Evolutionary conservation across 495 filamentous ascomycete species (phyloP).

Genomic region (Cairneyella variabilis): DNA sequence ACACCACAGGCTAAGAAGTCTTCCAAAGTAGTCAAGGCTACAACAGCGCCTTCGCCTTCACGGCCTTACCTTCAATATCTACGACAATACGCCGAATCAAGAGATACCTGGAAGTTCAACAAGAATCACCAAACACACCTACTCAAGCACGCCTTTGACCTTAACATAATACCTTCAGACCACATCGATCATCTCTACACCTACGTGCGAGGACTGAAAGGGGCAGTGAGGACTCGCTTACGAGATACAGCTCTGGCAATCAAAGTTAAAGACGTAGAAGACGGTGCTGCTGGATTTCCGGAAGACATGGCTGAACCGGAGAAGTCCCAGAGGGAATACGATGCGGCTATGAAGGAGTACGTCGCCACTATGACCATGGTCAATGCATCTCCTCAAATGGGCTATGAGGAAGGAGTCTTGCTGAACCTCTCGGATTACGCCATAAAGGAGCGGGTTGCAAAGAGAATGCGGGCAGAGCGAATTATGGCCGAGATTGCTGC

Average conservation of each 20-base stretch:
- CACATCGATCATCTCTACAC: slow-evolving; percentile 60
- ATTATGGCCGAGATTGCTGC: slow-evolving; percentile 13
- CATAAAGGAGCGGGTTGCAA: slow-evolving; percentile 20
- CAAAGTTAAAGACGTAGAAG: slow-evolving; percentile 44
- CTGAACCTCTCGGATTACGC: slow-evolving; percentile 12
- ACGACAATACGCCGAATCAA: slow-evolving; percentile 60
- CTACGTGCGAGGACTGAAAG: slow-evolving; percentile 71
- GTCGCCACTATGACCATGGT: slow-evolving; percentile 15
- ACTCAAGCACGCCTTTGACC: slow-evolving; percentile 74
- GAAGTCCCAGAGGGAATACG: slow-evolving; percentile 40
- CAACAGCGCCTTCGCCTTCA: slow-evolving; percentile 21
- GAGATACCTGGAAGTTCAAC: slow-evolving; percentile 83
- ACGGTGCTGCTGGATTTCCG: slow-evolving; percentile 36
- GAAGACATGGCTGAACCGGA: slow-evolving; percentile 38
- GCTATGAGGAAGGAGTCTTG: slow-evolving; percentile 32
- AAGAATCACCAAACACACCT: slow-evolving; percentile 80
- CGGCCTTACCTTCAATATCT: slow-evolving; percentile 71
- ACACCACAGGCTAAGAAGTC: slow-evolving; percentile 16
- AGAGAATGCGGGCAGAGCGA: slow-evolving; percentile 21
- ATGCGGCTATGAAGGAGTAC: slow-evolving; percentile 44
- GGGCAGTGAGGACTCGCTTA: slow-evolving; percentile 58
- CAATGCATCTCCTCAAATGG: slow-evolving; percentile 19
- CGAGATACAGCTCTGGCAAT: slow-evolving; percentile 57
- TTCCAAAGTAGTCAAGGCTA: slow-evolving; percentile 36
- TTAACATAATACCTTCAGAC: slow-evolving; percentile 57